A percentile compares a stretch with the other conserved stretches of the same genome.
Evolutionary conservation across 2,329 filamentous ascomycete species (phyloP).

Genomic region (Colletotrichum musicola): DNA sequence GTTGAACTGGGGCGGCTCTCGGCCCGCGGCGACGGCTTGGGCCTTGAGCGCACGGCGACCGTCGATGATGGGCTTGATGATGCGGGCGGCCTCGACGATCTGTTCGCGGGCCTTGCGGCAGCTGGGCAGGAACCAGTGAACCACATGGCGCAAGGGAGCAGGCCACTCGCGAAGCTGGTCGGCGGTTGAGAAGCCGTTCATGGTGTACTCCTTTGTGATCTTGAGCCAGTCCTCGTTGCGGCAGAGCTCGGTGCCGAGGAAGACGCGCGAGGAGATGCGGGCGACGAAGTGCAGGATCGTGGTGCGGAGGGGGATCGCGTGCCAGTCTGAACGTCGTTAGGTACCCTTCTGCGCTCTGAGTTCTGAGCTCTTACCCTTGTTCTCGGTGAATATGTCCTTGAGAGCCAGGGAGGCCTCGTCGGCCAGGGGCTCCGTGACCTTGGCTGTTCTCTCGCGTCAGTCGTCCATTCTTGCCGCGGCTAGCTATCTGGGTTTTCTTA

Average conservation of each 20-base stretch:
- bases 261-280: slow-evolving; percentile 62
- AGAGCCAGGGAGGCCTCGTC: slow-evolving; percentile 22
- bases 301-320: slow-evolving; percentile 16
- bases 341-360: accelerated
- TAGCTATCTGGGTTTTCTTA: not conserved
- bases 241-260: slow-evolving; percentile 59
- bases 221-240: slow-evolving; percentile 61
- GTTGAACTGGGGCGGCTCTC: slow-evolving; percentile 39
- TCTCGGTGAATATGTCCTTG: not conserved
- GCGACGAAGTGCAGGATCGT: slow-evolving; percentile 52
- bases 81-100: slow-evolving; percentile 49
- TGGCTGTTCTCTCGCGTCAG: not conserved
- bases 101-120: slow-evolving; percentile 52
- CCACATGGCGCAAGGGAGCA: slow-evolving; percentile 52
- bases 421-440: slow-evolving; percentile 27
- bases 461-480: too few relatives aligned
- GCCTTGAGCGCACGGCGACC: slow-evolving; percentile 45
- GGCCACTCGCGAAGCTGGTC: slow-evolving; percentile 57
- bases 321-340: slow-evolving; percentile 41
- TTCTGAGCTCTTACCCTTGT: not conserved
- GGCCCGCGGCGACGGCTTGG: slow-evolving; percentile 39
- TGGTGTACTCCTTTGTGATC: slow-evolving; percentile 57
- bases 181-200: slow-evolving; percentile 52
- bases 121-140: slow-evolving; percentile 59
- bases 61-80: slow-evolving; percentile 50